Conservation (phyloP, 257 asterid genomes). For the Anisodus tanguticus region DNA sequence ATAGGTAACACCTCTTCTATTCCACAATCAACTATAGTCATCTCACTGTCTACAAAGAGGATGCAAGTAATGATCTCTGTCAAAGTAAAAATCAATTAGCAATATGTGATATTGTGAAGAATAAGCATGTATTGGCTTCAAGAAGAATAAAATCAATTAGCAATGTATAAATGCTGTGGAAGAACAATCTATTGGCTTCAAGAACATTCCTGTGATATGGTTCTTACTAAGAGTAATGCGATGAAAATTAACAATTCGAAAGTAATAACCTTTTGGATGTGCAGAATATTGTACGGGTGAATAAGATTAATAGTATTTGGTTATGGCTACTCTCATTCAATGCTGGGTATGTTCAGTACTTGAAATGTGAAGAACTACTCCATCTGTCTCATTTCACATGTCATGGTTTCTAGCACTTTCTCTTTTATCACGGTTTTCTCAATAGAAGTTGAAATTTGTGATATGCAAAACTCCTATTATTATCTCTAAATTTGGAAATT, state of each 20-base stretch:
- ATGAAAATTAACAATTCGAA: neutral
- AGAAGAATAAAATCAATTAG: neutral
- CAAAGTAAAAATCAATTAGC: neutral
- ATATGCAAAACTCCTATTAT: neutral
- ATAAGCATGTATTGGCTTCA: neutral
- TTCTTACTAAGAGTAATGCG: neutral
- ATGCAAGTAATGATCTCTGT: neutral
- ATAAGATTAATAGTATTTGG: neutral
- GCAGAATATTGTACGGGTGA: neutral
- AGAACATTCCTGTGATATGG: neutral
- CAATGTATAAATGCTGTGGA: neutral
- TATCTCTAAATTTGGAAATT: neutral
- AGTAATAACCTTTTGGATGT: neutral
- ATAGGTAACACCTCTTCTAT: slow-evolving; percentile 59
- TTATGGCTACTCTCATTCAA: neutral
- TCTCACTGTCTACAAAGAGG: too few relatives aligned
- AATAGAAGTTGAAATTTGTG: neutral
- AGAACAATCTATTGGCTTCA: neutral
- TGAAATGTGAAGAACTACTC: neutral
- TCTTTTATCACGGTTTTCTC: neutral
- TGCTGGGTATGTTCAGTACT: neutral
- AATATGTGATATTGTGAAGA: too few relatives aligned
- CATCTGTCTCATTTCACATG: neutral
- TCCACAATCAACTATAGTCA: neutral
- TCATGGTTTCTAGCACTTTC: neutral